Evolutionary conservation across 2,329 filamentous ascomycete genomes (phyloP), one percentile per base, ranked within the genome.

Genomic region (Pestalotiopsis sp.): DNA sequence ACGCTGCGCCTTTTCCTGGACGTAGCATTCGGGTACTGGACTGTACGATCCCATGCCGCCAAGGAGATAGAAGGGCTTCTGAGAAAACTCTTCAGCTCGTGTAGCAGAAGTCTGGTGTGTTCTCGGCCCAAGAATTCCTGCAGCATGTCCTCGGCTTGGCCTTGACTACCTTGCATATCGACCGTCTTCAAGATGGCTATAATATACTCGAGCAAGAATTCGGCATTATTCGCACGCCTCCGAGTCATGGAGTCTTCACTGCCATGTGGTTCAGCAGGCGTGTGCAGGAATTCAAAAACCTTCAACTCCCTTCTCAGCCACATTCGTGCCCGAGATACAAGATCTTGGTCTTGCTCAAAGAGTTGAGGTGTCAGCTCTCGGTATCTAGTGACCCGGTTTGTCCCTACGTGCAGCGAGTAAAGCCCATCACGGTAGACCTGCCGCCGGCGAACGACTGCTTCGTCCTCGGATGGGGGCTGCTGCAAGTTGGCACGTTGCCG

Each of bases 181-280:
- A 96, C 88, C 0, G 89, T 93, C 77, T 93, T 94, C 68, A 98
- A 80, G 24, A 98, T 92, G 10, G 92, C 91, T 55, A 98, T 81
- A 65, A 97, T 88, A 77, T 97, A 97, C 74, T 97, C 93, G 10
- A 98, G 85, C 11, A 98, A 79, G 70, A 94, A 97, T 75, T 97
- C 94, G 7, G 91, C 88, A 74, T 94, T 95, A 71, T 88, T 90
- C 4, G 86, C 86, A 55, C 88, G 81, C 48, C 86, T 81, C 72
- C 75, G 66, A 66, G 76, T 71, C 70, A 73, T 73, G 66, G 69
- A 64, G 66, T 73, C 68, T 17, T 71, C 71, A 38, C 70, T 71
- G 11, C 65, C 66, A 57, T 73, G 73, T 7, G 68, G 58, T 67
- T 68, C 73, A 63, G 63, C 75, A 67, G 73, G 73, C 5, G 69